These are phyloP conservation scores for Vararia minispora DNA, from an alignment of 768 basidiomycete species.

Conservation along the genomic window DNA sequence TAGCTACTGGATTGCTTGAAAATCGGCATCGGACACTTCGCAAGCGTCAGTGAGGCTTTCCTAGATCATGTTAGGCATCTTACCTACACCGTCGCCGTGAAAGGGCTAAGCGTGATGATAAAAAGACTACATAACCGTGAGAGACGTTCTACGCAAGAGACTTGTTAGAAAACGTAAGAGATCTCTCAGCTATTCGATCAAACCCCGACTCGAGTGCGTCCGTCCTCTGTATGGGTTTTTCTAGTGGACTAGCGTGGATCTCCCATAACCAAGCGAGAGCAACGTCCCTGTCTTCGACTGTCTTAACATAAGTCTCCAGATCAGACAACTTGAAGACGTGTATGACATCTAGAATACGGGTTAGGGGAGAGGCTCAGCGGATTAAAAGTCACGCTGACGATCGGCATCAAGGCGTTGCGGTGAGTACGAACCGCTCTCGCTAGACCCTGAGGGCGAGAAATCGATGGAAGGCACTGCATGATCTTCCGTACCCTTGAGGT, in stretches of 20 bases:
- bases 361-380: background rate
- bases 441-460: constrained; percentile 58
- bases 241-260: constrained; percentile 47
- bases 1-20: constrained; percentile 63
- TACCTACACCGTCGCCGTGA: constrained; percentile 65
- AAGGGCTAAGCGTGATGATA: constrained; percentile 55
- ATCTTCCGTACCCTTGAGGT: constrained; percentile 73
- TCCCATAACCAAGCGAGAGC: constrained; percentile 49
- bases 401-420: constrained; percentile 63
- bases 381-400: constrained; percentile 49
- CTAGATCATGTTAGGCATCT: constrained; percentile 1
- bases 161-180: constrained; percentile 35
- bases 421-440: constrained; percentile 45
- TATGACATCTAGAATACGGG: constrained; percentile 38
- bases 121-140: constrained; percentile 43
- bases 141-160: constrained; percentile 3
- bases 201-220: constrained; percentile 72
- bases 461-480: constrained; percentile 68
- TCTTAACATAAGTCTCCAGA: constrained; percentile 44
- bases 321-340: constrained; percentile 54
- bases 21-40: constrained; percentile 63
- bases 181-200: constrained; percentile 78
- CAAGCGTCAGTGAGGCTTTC: constrained; percentile 6
- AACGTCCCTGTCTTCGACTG: constrained; percentile 29
- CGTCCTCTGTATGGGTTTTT: constrained; percentile 66